Percentiles rank a stretch among this genome's conserved stretches.
Evolutionary conservation across 139 green algal genomes (phyloP).

Genomic region (Chlamydomonas sp.): DNA sequence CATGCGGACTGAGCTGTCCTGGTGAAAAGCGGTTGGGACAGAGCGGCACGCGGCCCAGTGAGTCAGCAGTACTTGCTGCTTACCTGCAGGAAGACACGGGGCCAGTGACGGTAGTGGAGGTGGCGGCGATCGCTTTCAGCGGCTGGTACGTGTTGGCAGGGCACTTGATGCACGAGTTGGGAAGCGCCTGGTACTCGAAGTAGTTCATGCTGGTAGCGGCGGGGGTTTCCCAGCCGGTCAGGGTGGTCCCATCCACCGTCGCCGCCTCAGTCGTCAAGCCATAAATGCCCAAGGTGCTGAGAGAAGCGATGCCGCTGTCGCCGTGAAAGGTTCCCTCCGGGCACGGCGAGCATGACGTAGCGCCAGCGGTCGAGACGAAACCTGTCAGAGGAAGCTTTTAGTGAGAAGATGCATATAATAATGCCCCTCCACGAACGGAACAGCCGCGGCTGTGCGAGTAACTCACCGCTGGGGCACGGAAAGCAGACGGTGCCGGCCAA

Average conservation of each 20-base stretch:
- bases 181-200: neutral
- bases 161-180: conserved; percentile 35
- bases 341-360: too few species aligned
- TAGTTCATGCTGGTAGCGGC: neutral
- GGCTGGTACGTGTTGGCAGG: conserved; percentile 36
- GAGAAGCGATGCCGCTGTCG: neutral
- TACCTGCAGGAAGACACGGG: conserved; percentile 29
- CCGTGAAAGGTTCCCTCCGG: too few species aligned
- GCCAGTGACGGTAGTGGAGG: neutral
- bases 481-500: conserved; percentile 21
- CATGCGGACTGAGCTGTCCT: neutral
- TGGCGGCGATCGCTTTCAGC: conserved; percentile 10
- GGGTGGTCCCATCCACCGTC: neutral
- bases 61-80: neutral
- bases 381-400: neutral
- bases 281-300: neutral
- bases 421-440: too few species aligned
- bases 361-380: too few species aligned
- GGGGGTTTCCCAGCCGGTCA: neutral
- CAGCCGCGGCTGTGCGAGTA: too few species aligned
- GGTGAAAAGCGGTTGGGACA: too few species aligned
- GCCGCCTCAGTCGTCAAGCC: neutral
- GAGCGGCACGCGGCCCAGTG: too few species aligned
- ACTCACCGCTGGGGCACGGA: conserved; percentile 33
- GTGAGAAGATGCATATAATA: neutral